Evolutionary conservation across 2,329 filamentous ascomycete species (phyloP).

Genomic region (Biscogniauxia mediterranea): DNA sequence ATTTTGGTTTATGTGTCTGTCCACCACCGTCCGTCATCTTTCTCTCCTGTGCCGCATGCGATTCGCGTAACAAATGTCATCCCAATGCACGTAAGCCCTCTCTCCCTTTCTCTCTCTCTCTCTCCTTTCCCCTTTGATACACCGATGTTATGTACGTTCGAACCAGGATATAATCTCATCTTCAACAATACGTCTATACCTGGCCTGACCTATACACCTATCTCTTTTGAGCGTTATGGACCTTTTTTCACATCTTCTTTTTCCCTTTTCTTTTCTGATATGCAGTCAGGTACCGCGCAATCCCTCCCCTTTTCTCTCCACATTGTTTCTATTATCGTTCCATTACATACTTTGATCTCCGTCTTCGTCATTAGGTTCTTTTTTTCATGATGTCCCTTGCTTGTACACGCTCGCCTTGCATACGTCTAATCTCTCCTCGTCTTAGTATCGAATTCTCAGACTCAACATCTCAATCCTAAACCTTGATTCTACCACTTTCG

Average conservation of each 20-base stretch:
- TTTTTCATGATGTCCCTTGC: neutral
- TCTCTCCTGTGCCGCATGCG: neutral
- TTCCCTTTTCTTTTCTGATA: neutral
- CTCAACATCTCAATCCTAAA: too few relatives aligned
- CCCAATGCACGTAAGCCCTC: neutral
- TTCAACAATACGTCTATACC: neutral
- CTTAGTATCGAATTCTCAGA: too few relatives aligned
- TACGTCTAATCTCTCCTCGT: too few relatives aligned
- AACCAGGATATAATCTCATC: neutral
- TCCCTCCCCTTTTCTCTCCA: neutral
- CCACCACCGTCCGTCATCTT: neutral
- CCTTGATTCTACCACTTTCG: too few relatives aligned
- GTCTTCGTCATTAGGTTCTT: neutral
- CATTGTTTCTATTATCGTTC: neutral
- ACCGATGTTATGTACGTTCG: neutral
- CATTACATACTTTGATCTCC: neutral
- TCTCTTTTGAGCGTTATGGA: neutral
- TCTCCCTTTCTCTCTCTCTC: neutral
- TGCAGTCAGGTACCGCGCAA: neutral
- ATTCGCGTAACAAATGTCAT: neutral
- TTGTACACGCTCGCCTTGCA: too few relatives aligned
- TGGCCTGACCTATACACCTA: neutral
- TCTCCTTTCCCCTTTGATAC: neutral
- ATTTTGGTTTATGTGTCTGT: neutral
- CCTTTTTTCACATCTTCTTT: neutral